Evolutionary conservation across 345 rosid genomes (phyloP), one percentile per base, ranked within the genome.

Genomic region (Rhodamnia argentea): DNA sequence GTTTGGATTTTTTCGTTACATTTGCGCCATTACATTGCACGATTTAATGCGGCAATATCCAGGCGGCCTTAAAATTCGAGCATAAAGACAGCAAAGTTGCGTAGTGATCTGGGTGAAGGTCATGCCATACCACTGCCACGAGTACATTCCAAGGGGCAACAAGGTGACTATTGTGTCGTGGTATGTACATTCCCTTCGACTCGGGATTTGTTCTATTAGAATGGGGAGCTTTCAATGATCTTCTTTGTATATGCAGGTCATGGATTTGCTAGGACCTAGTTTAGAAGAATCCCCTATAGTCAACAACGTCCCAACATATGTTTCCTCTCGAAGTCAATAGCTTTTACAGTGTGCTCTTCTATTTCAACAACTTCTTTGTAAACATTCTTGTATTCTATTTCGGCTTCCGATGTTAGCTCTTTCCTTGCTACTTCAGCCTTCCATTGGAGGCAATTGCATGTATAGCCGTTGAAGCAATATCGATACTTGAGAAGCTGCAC

Each of bases 31-130:
- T 9, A 29, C 22, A 27, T 29, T 14, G 7, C 75, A 62, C 15
- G 14, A 27, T 84, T 60, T 64, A 64, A 2, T 10, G 44, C 3
- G 13, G 6, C 22, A 64, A 23, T 32, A 64, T 32, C 23, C 56
- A 97, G 99, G 99, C 96, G 70, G 99, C 99, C 10, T 90, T 97
- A 89, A 97, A 97, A 87, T 96, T 96, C 59, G 98, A 97, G 92
- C 98, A 96, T 85, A 92, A 92, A 89, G 96, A 90, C 89, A 96
- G 99, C 93, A 94, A 96, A 92, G 99, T 23, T 29, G 16, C 13
- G 54, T 87, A 95, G 97, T 89, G 92, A 91, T 37, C 94, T 94
- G 64, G 96, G 95, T 83, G 96, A 95, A 51, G 94, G 94, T 83
- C 96, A 93, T 89, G 96, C 96, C 50, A 92, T 95, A n/a, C 94